A percentile compares a stretch with the other conserved stretches of the same genome.
Conservation (phyloP, 257 asterid genomes). For the Solanum gandarillasii region DNA sequence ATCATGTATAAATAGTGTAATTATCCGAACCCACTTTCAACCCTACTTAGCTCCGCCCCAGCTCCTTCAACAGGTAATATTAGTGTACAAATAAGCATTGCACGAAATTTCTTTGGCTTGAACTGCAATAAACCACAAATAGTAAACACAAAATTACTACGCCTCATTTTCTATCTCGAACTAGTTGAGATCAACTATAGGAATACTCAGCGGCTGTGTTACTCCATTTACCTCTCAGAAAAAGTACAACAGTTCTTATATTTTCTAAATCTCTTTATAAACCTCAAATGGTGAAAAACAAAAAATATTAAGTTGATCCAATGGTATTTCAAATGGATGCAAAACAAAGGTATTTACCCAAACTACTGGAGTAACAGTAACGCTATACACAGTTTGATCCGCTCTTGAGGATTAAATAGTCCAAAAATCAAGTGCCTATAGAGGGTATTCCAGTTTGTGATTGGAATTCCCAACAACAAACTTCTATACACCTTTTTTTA, state of each 20-base stretch:
- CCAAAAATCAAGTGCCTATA: background rate
- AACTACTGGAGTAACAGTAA: background rate
- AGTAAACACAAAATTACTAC: background rate
- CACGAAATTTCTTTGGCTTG: background rate
- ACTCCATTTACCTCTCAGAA: background rate
- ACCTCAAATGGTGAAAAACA: background rate
- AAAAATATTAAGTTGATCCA: background rate
- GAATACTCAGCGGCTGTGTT: background rate
- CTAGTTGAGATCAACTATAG: background rate
- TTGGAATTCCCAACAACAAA: background rate
- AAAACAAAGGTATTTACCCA: background rate
- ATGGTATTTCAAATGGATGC: background rate
- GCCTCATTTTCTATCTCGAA: background rate
- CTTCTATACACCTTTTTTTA: background rate
- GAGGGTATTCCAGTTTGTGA: background rate
- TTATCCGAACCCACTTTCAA: background rate
- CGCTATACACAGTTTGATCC: background rate
- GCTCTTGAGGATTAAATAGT: background rate
- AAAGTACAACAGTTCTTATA: background rate
- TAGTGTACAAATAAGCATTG: background rate
- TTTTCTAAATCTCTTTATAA: background rate
- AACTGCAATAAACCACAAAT: background rate
- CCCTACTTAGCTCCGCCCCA: background rate
- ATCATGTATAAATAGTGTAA: no score
- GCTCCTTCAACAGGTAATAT: background rate